Evolutionary conservation across 305 asterid species (phyloP), one percentile per base, ranked within the genome.

Genomic region (Plantago coronopus): DNA sequence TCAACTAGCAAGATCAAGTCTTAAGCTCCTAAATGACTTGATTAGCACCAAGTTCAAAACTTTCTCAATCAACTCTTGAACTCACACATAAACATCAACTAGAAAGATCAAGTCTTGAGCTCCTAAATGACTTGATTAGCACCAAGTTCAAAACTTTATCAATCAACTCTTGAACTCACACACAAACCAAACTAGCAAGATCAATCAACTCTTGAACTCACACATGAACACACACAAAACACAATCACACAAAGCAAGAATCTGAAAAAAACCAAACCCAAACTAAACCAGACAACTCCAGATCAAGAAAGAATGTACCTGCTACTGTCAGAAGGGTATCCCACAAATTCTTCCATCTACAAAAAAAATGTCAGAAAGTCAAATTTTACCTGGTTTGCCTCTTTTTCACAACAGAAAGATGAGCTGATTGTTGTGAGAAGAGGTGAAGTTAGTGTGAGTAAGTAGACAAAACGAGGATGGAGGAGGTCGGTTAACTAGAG

Each of bases 161-260:
- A 27, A 47, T 31, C 16, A 2, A 19, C 17, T n/a, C n/a, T n/a
- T n/a, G n/a, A 54, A 38, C 19, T n/a, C n/a, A 42, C 17, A 19
- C 55, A 50, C n/a, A n/a, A n/a, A n/a, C n/a, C n/a, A n/a, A 11
- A 51, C 17, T 34, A 34, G 9, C 22, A 25, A 54, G 57, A 60
- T 54, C 71, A 55, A 60, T 54, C 71, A 55, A 44, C 45, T 25
- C 38, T 54, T 17, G 10, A 53, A 43, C 57, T 27, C 4, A 12
- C 37, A 29, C 17, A 20, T 9, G 21, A 18, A 20, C 17, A 8
- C 45, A 59, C 5, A 46, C 16, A 6, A 10, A 12, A 20, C 23
- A 55, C 25, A 57, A 57, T 37, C 18, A 34, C 34, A 13, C 20
- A 40, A 1, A 17, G 17, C 1, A 37, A 55, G 7, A 11, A 34